Evolutionary conservation across 176 grass and related monocot genomes (phyloP).

Genomic region (Cymbopogon citratus): DNA sequence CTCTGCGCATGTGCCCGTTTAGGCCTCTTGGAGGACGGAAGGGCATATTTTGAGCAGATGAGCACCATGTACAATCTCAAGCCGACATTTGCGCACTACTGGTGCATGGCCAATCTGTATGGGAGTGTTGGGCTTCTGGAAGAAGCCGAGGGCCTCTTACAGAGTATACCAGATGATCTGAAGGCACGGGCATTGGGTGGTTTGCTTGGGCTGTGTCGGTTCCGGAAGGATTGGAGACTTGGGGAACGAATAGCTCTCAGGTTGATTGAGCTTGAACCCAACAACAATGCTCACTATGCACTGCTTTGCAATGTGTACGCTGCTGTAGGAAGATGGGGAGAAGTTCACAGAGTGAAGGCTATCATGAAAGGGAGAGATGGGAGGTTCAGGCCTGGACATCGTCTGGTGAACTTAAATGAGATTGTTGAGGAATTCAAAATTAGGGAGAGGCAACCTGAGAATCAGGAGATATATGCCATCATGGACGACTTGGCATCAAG

Average conservation of each 20-base stretch:
- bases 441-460: conserved; percentile 33
- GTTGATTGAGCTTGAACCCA: conserved; percentile 64
- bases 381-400: conserved; percentile 50
- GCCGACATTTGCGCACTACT: conserved; percentile 63
- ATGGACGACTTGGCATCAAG: conserved; percentile 40
- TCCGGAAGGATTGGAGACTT: conserved; percentile 42
- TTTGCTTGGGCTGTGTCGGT: conserved; percentile 61
- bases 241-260: conserved; percentile 34
- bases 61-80: conserved; percentile 36
- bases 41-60: conserved; percentile 58
- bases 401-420: conserved; percentile 53
- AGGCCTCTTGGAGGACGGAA: conserved; percentile 51
- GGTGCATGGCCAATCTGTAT: conserved; percentile 77
- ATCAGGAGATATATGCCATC: conserved; percentile 48
- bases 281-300: conserved; percentile 45
- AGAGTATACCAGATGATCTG: conserved; percentile 37
- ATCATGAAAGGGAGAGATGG: conserved; percentile 35
- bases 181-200: conserved; percentile 42
- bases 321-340: conserved; percentile 53
- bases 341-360: conserved; percentile 52
- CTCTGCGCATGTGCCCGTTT: conserved; percentile 54
- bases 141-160: conserved; percentile 1
- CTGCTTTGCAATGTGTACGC: conserved; percentile 66
- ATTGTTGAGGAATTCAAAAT: conserved; percentile 39
- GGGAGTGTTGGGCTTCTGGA: conserved; percentile 13